A percentile compares a stretch with the other conserved stretches of the same genome.
Conservation (phyloP, 352 stramenopile species). For the Globisporangium nodosum region DNA sequence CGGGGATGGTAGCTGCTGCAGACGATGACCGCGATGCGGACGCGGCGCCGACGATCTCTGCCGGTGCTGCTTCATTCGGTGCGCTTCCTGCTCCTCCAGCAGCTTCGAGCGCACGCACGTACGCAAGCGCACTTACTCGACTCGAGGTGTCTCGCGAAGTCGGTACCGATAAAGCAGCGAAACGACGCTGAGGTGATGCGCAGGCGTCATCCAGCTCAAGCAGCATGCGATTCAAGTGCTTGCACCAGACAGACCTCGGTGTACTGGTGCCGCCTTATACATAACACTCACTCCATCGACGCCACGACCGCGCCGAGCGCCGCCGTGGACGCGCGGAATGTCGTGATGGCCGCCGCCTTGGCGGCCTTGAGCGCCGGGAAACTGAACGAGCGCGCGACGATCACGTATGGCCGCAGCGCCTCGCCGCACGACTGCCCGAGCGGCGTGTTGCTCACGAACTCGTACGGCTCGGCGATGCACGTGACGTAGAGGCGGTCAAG, state of each 20-base stretch:
- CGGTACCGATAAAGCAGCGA: no score
- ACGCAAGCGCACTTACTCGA: slow-evolving; percentile 33
- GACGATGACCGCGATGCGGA: slow-evolving; percentile 23
- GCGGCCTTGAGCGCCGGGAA: slow-evolving; percentile 57
- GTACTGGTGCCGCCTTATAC: not conserved
- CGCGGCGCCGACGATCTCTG: slow-evolving; percentile 13
- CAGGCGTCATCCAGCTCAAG: no score
- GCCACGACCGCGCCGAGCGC: slow-evolving; percentile 61
- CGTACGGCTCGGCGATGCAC: slow-evolving; percentile 60
- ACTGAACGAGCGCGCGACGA: slow-evolving; percentile 63
- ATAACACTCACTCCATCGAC: slow-evolving; percentile 39
- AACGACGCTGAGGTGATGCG: no score
- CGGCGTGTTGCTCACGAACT: slow-evolving; percentile 63
- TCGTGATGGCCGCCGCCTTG: slow-evolving; percentile 65
- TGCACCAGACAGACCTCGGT: not conserved
- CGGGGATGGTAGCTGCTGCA: slow-evolving; percentile 33
- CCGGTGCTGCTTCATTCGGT: slow-evolving; percentile 14
- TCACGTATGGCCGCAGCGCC: slow-evolving; percentile 56
- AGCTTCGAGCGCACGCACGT: slow-evolving; percentile 19
- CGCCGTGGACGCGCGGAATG: slow-evolving; percentile 60
- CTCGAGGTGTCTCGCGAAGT: slow-evolving; percentile 3
- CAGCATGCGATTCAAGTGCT: no score
- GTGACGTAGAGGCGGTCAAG: slow-evolving; percentile 65
- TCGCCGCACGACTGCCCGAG: slow-evolving; percentile 54
- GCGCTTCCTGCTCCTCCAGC: slow-evolving; percentile 19